Base-by-base conservation (phyloP, 768 basidiomycete species). In the Tylopilus cervinicoccineus region DNA sequence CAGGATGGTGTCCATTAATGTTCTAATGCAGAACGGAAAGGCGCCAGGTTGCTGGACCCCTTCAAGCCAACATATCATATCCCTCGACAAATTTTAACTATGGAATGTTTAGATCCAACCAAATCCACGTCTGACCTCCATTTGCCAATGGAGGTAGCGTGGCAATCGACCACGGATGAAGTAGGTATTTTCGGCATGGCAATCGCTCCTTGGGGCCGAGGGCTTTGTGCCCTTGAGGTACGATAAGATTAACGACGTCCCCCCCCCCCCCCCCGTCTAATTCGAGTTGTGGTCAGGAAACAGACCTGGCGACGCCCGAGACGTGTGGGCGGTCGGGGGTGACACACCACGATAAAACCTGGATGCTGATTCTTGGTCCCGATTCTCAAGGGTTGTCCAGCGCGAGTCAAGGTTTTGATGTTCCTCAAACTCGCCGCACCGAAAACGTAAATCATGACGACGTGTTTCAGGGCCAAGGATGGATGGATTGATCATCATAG, bases 191-290 rank as follows among this genome's bases (percentile, higher is more conserved):
- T 38, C 29, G 32, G 14, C 13, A 16, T 28, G 32, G 14, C 13
- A 16, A 24, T 41, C 28, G 29, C 43, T 54, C 63, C 63, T 23
- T 65, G 63, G 63, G 55, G 50, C 62, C 62, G 63, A 63, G 62
- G 63, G 52, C 13, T 53, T 56, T 39, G 0, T 28, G 36, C 19
- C 38, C 16, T 41, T 14, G 20, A 23, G 50, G 57, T 50, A 52
- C 39, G 50, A 52, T 49, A 45, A 46, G 53, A 51, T 58, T 53
- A 39, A 48, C 34, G 47, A 40, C 45, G 32, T 50, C 41, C 38
- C 24, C 33, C 5, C 11, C 20, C 34, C 12, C 17, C 33, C 28
- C 36, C 38, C 31, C 16, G 46, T 40, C 29, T 29, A 11, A 34
- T 42, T 36, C 13, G 39, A 14, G 26, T 37, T 43, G 26, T 22